Evolutionary conservation across 768 basidiomycete genomes (phyloP).

Genomic region (Lactarius quietus): DNA sequence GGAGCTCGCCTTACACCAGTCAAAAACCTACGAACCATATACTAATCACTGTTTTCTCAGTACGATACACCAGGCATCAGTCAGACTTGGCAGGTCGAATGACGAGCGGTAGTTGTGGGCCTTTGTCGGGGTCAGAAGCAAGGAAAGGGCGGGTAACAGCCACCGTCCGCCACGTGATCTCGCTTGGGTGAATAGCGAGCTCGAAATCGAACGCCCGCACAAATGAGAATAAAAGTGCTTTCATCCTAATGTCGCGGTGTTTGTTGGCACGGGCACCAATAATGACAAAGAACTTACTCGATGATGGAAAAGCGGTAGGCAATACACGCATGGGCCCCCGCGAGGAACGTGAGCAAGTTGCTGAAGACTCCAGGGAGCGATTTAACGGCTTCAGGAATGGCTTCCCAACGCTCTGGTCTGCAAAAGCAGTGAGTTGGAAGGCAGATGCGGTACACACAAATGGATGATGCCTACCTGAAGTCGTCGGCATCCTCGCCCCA

Average conservation of each 20-base stretch:
- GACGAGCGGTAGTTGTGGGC: conserved; percentile 24
- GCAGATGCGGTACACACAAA: neutral
- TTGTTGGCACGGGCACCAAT: neutral
- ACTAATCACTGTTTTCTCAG: neutral
- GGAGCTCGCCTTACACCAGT: no score
- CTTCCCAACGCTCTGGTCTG: conserved; percentile 28
- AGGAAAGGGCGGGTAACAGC: conserved; percentile 24
- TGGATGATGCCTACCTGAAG: conserved; percentile 27
- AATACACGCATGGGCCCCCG: conserved; percentile 25
- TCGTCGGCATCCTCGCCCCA: conserved; percentile 29
- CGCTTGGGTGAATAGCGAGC: conserved; percentile 12
- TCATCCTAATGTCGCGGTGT: conserved; percentile 22
- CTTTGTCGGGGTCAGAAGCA: conserved; percentile 1
- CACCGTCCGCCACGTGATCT: conserved; percentile 13
- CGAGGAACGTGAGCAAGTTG: conserved; percentile 22
- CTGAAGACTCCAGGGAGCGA: conserved; percentile 20
- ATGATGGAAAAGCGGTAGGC: conserved; percentile 25
- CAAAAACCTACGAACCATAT: neutral
- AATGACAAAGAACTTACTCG: conserved; percentile 16
- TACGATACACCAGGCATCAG: neutral
- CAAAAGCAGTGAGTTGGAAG: neutral
- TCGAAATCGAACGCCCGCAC: conserved; percentile 30
- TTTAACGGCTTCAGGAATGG: conserved; percentile 14
- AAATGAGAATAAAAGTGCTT: conserved; percentile 28
- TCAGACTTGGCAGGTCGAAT: conserved; percentile 15